phyloP scores from a whole-genome alignment of 495 filamentous ascomycete genomes.

The Letharia columbiana region DNA sequence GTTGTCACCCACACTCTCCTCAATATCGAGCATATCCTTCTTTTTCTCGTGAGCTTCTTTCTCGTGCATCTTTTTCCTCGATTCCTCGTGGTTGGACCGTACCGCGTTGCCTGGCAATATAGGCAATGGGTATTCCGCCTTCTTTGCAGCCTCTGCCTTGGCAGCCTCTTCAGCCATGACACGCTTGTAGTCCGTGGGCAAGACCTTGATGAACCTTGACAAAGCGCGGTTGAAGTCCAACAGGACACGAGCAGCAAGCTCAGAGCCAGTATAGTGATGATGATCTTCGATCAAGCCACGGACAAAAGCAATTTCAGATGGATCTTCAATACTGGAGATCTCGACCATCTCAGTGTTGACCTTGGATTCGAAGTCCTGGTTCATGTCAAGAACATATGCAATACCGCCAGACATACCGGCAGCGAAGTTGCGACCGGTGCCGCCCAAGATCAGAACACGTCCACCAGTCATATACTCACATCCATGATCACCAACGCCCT shows the following conservation, averaged over 20 bases:
- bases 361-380: constrained; percentile 86
- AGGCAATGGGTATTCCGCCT: constrained; percentile 75
- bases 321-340: constrained; percentile 77
- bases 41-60: constrained; percentile 56
- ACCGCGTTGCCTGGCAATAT: constrained; percentile 46
- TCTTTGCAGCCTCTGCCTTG: constrained; percentile 78
- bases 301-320: constrained; percentile 84
- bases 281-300: constrained; percentile 95
- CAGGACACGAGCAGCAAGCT: constrained; percentile 88
- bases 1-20: constrained; percentile 81
- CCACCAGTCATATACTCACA: constrained; percentile 99
- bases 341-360: constrained; percentile 99
- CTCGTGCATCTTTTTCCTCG: constrained; percentile 53
- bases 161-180: constrained; percentile 78
- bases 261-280: constrained; percentile 97
- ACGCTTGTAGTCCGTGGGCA: constrained; percentile 96
- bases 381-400: constrained; percentile 90
- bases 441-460: constrained; percentile 79
- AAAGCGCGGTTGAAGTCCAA: constrained; percentile 96
- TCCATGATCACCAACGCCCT: constrained; percentile 95
- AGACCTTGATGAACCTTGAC: constrained; percentile 84
- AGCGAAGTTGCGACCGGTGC: constrained; percentile 97
- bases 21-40: constrained; percentile 82
- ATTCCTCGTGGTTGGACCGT: constrained; percentile 40
- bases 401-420: constrained; percentile 99